Evolutionary conservation across 371 early-diverging fungal species (phyloP).

Genomic region (Saksenaea oblongispora): DNA sequence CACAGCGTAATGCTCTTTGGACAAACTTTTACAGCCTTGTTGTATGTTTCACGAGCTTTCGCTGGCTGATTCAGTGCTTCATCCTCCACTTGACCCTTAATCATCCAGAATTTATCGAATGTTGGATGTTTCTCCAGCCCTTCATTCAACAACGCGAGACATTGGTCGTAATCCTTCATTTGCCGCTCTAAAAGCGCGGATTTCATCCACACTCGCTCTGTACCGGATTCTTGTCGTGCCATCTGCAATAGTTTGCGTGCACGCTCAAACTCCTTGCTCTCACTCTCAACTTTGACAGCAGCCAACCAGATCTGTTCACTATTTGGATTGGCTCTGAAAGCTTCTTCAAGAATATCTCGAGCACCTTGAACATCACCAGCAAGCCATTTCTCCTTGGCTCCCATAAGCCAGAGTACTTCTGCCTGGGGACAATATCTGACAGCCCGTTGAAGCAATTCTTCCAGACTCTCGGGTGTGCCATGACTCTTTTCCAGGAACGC

Average conservation of each 20-base stretch:
- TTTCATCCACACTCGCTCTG: conserved; percentile 94
- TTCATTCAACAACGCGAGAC: conserved; percentile 69
- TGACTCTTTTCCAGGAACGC: conserved; percentile 89
- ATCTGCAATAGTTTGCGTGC: conserved; percentile 77
- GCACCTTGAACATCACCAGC: conserved; percentile 89
- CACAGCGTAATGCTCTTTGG: conserved; percentile 82
- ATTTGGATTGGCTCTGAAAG: conserved; percentile 89
- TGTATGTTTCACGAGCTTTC: conserved; percentile 78
- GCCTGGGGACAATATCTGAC: conserved; percentile 91
- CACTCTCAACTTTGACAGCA: conserved; percentile 94
- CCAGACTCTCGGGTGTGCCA: conserved; percentile 78
- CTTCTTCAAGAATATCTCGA: conserved; percentile 80
- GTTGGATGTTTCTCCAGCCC: conserved; percentile 73
- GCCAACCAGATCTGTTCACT: conserved; percentile 95
- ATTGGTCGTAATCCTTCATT: conserved; percentile 64
- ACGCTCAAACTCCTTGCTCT: conserved; percentile 79
- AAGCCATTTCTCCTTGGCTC: conserved; percentile 93
- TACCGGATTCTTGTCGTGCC: conserved; percentile 75
- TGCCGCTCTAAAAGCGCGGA: conserved; percentile 87
- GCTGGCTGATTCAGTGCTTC: conserved; percentile 45
- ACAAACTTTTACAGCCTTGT: conserved; percentile 77
- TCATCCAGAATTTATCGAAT: conserved; percentile 93
- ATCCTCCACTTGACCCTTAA: conserved; percentile 82
- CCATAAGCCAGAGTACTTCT: conserved; percentile 96
- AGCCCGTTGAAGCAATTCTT: conserved; percentile 81